Evolutionary conservation across 2,329 filamentous ascomycete species (phyloP).

Genomic region (Dactylonectria macrodidyma): DNA sequence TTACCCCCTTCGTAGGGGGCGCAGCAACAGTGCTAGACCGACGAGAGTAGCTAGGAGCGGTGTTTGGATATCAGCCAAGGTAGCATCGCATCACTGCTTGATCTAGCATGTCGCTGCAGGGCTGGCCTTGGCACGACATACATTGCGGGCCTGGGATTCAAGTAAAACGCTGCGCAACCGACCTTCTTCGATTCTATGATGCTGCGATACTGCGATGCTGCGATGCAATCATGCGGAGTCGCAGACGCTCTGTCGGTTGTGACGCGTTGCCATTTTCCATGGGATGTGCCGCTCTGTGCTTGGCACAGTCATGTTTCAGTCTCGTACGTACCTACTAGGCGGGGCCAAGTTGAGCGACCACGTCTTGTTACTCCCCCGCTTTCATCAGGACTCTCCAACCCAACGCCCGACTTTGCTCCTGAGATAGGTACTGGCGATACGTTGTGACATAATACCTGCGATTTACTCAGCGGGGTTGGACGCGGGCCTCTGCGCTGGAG

Average conservation of each 20-base stretch:
- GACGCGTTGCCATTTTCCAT: conserved; percentile 21
- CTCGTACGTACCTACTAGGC: conserved; percentile 20
- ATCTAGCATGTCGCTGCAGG: conserved; percentile 40
- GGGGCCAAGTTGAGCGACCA: conserved; percentile 6
- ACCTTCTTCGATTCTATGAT: conserved; percentile 16
- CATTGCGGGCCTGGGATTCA: conserved; percentile 17
- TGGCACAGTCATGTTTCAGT: conserved; percentile 30
- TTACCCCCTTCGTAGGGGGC: conserved; percentile 9
- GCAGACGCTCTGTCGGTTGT: conserved; percentile 21
- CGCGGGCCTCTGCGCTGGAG: neutral
- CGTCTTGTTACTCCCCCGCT: conserved; percentile 14
- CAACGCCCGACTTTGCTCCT: conserved; percentile 2
- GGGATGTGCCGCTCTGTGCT: conserved; percentile 20
- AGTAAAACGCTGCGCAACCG: conserved; percentile 22
- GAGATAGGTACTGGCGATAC: neutral
- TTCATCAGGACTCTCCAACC: conserved; percentile 1
- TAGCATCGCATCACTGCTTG: conserved; percentile 47
- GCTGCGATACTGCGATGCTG: neutral
- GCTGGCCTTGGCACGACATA: conserved; percentile 16
- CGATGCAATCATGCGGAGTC: conserved; percentile 21
- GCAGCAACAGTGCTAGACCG: conserved; percentile 14
- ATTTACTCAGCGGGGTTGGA: neutral
- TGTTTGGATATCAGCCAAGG: conserved; percentile 38
- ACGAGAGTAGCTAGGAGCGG: conserved; percentile 37
- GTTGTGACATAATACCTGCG: too few species aligned